Evolutionary conservation across 495 filamentous ascomycete species (phyloP), one percentile per base, ranked within the genome.

Genomic region (Stereocaulon alpinum): DNA sequence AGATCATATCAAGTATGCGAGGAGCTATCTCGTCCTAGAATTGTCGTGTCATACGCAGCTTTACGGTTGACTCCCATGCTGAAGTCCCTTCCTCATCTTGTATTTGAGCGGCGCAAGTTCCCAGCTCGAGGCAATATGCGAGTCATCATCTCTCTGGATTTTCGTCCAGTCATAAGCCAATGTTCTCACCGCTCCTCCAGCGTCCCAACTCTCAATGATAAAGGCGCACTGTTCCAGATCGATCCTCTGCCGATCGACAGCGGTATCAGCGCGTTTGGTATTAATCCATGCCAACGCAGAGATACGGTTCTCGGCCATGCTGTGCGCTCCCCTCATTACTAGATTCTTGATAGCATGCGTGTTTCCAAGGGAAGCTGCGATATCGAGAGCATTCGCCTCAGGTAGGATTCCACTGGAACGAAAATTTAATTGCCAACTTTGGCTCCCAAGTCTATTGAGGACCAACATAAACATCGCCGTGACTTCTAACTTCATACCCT

Each of bases 141-240:
- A 43, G 42, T 68, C 66, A 42, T 66, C 63, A 41, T 66, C 66
- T 5, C 64, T 66, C 40, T 59, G 52, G 49, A 68, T 58, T 6
- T 66, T 66, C 10, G 66, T 68, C 66, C 66, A 68, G 29, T 64
- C 64, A 58, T 68, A 61, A n/a, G 66, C 66, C 2, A 66, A 11
- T n/a, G 58, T 64, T 20, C 43, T 52, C 10, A 55, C 50, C 51
- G 59, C 58, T 4, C 27, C 27, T 11, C 66, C 65, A 12, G 60
- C 54, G 18, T 62, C 61, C 64, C 64, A 68, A 15, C 64, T 68
- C 45, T 64, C 61, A 41, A 68, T 64, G n/a, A 68, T 63, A 56
- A 64, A 66, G 0, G 48, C 56, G 48, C 66, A 68, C 14, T 64
- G 47, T 47, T 68, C 64, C n/a, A 68, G 40, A 29, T 68, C 64